These are phyloP conservation scores for Pseudogymnoascus sp. DNA, from an alignment of 2,329 filamentous ascomycete genomes.

Conservation along the genomic window DNA sequence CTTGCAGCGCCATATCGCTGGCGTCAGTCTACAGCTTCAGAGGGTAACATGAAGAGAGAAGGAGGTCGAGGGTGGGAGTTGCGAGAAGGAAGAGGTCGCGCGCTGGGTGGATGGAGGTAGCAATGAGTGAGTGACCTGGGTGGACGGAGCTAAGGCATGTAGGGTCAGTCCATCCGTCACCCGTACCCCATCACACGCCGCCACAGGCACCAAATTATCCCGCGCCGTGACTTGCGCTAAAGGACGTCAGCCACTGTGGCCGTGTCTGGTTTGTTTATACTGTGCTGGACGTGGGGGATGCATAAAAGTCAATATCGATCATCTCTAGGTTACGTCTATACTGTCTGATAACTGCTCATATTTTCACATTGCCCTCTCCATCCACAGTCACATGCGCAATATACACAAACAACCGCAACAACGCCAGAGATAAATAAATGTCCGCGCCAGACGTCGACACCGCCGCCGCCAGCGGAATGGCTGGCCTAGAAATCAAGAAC, in stretches of 20 bases:
- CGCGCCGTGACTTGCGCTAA: conserved; percentile 1
- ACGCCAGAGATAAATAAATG: neutral
- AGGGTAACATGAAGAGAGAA: conserved; percentile 12
- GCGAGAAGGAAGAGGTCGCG: neutral
- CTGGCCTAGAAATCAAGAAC: conserved; percentile 1
- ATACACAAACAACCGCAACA: neutral
- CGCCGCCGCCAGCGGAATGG: neutral
- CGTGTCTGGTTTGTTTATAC: conserved; percentile 9
- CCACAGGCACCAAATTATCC: conserved; percentile 7
- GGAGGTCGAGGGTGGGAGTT: neutral
- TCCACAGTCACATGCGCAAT: neutral
- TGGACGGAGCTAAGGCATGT: conserved; percentile 4
- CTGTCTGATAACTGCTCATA: neutral
- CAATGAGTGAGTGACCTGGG: conserved; percentile 8
- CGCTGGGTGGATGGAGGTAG: neutral
- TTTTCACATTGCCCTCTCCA: neutral
- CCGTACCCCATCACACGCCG: conserved; percentile 6
- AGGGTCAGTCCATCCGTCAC: conserved; percentile 7
- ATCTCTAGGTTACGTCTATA: neutral
- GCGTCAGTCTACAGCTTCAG: conserved; percentile 24
- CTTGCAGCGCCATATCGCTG: conserved; percentile 71
- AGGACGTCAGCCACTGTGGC: conserved; percentile 6
- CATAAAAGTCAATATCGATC: neutral
- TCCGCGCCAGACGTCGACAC: neutral
- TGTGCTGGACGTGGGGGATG: neutral